Percentiles rank a stretch among this genome's conserved stretches.
phyloP scores from a whole-genome alignment of 192 early-diverging fungal species.

The Piromyces finnis region DNA sequence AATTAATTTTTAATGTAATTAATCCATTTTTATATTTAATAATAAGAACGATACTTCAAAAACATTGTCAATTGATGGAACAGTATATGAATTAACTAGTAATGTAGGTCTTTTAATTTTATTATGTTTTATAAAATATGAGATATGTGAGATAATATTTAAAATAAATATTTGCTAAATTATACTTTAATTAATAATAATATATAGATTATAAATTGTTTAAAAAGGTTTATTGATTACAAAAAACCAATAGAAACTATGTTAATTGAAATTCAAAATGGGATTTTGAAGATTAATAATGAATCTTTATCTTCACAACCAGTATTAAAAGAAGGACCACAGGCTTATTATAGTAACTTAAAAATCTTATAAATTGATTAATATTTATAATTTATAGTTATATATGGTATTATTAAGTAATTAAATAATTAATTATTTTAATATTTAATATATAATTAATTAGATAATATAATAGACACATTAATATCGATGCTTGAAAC shows the following conservation, averaged over 20 bases:
- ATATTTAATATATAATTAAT: background rate
- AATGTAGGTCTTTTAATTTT: conserved; percentile 22
- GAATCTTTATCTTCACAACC: background rate
- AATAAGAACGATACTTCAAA: conserved; percentile 16
- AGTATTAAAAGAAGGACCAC: conserved; percentile 16
- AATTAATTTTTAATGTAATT: background rate
- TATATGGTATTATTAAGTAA: too few species aligned
- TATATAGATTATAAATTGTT: conserved; percentile 17
- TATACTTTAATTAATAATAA: too few species aligned
- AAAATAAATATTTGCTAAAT: too few species aligned
- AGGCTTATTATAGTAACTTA: conserved; percentile 5
- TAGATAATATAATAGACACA: conserved; percentile 32
- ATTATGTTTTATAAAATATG: too few species aligned
- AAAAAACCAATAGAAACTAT: conserved; percentile 12
- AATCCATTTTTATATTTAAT: background rate
- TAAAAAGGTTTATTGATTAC: conserved; percentile 21
- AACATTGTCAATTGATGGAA: conserved; percentile 53
- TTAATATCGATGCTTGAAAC: conserved; percentile 37
- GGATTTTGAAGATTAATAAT: background rate
- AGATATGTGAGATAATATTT: too few species aligned
- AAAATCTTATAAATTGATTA: too few species aligned
- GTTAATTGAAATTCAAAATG: conserved; percentile 6
- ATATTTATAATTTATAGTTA: too few species aligned
- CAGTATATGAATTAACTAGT: conserved; percentile 65
- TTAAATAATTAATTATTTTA: too few species aligned